phyloP scores from a whole-genome alignment of 2,329 filamentous ascomycete species.

The Dactylonectria macrodidyma region DNA sequence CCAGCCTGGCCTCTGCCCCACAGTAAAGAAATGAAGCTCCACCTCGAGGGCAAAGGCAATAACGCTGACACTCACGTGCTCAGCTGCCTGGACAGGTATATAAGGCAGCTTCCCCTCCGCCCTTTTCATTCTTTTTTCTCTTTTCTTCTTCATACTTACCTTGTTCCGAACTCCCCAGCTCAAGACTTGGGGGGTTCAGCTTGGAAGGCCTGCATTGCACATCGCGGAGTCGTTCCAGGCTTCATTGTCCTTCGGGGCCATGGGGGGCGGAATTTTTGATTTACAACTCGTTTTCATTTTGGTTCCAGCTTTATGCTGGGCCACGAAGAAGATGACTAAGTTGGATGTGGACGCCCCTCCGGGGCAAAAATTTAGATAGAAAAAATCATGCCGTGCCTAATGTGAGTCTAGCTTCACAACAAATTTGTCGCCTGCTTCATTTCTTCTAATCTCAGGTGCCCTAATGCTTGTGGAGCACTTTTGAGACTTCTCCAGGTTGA shows the following conservation, averaged over 20 bases:
- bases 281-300: conserved; percentile 61
- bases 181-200: conserved; percentile 61
- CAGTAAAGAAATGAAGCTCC: neutral
- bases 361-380: too few species aligned
- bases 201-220: conserved; percentile 69
- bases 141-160: conserved; percentile 69
- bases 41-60: neutral
- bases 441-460: too few species aligned
- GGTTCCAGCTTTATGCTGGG: conserved; percentile 54
- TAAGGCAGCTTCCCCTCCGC: conserved; percentile 34
- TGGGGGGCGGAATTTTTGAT: conserved; percentile 70
- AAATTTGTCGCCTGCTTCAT: too few species aligned
- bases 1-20: neutral
- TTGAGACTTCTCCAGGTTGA: too few species aligned
- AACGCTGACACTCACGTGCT: neutral
- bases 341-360: too few species aligned
- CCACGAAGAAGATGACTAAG: conserved; percentile 56
- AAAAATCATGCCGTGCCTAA: too few species aligned
- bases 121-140: conserved; percentile 46
- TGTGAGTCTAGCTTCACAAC: too few species aligned
- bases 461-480: too few species aligned
- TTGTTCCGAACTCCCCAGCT: conserved; percentile 62
- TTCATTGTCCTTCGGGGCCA: conserved; percentile 70
- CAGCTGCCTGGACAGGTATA: conserved; percentile 39
- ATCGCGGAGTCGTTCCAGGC: conserved; percentile 64